Evolutionary conservation across 306 rosid species (phyloP), one percentile per base, ranked within the genome.

Genomic region (Vigna angularis): DNA sequence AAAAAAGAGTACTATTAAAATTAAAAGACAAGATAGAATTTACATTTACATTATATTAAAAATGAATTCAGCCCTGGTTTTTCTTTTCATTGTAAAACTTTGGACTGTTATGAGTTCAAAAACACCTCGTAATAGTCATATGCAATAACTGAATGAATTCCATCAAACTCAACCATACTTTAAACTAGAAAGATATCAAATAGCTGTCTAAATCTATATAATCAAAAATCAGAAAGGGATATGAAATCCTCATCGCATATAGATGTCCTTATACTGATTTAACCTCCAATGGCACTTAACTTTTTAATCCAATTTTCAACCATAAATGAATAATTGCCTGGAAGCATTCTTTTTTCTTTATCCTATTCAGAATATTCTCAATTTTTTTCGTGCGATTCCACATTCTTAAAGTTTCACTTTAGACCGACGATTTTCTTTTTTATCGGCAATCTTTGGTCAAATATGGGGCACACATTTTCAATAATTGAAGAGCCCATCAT

Each of bases 151-250:
- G 36, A 11, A 26, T 59, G 66, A 20, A 20, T 55, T 55, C 61
- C 61, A 55, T 55, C 61, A 18, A 20, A 55, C 9, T 18, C 61
- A 55, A 55, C 6, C 17, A 5, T 52, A 17, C 24, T 52, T 52
- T 52, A 52, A 52, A 18, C 14, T 44, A 44, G 15, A 10, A 3
- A 45, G 15, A 45, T 45, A 15, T 15, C 50, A 45, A 11, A 81
- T 84, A 78, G 70, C 26, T 13, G 47, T 44, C 36, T 51, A 79
- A n/a, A 68, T 14, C 18, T 59, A 64, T 12, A 68, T 55, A 66
- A 50, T 67, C 20, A 32, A 68, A 64, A 12, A n/a, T 62, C 20
- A 1, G 4, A 59, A 5, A 34, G 38, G 38, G 15, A 30, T 30
- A 30, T 30, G 32, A 30, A 30, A 30, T 30, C 32, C 32, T 30